Evolutionary conservation across 345 rosid species (phyloP).

Genomic region (Lumnitzera littorea): DNA sequence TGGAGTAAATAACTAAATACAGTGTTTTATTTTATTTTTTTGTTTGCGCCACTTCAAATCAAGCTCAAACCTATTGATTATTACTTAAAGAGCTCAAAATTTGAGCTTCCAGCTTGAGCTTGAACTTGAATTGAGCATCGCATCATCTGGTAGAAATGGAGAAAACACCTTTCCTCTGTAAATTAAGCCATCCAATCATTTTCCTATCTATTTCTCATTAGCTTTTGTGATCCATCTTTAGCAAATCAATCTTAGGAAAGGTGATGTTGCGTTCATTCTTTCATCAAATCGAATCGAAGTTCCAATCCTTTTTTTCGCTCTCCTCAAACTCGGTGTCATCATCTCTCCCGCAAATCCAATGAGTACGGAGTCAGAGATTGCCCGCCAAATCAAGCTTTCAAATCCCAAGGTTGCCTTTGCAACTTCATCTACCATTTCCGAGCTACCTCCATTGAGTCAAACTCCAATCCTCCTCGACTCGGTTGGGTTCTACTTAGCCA

Average conservation of each 20-base stretch:
- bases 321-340: conserved; percentile 22
- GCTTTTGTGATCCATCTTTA: too few relatives aligned
- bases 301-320: conserved; percentile 23
- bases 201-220: too few relatives aligned
- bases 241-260: conserved; percentile 9
- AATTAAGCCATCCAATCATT: too few relatives aligned
- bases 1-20: too few relatives aligned
- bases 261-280: conserved; percentile 20
- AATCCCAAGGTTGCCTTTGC: conserved; percentile 23
- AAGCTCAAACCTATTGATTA: too few relatives aligned
- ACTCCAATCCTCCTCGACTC: conserved; percentile 20
- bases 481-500: conserved; percentile 14
- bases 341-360: conserved; percentile 23
- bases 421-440: conserved; percentile 13
- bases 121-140: too few relatives aligned
- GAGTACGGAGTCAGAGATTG: conserved; percentile 14
- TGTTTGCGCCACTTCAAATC: too few relatives aligned
- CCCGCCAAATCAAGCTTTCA: conserved; percentile 11
- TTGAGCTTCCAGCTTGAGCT: too few relatives aligned
- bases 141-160: too few relatives aligned
- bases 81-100: too few relatives aligned
- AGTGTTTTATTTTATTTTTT: too few relatives aligned
- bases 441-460: conserved; percentile 14
- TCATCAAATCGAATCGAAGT: conserved; percentile 12
- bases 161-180: too few relatives aligned